A percentile compares a stretch with the other conserved stretches of the same genome.
These are phyloP conservation scores for Coemansia sp. DNA, from an alignment of 371 early-diverging fungal species.

Conservation along the genomic window DNA sequence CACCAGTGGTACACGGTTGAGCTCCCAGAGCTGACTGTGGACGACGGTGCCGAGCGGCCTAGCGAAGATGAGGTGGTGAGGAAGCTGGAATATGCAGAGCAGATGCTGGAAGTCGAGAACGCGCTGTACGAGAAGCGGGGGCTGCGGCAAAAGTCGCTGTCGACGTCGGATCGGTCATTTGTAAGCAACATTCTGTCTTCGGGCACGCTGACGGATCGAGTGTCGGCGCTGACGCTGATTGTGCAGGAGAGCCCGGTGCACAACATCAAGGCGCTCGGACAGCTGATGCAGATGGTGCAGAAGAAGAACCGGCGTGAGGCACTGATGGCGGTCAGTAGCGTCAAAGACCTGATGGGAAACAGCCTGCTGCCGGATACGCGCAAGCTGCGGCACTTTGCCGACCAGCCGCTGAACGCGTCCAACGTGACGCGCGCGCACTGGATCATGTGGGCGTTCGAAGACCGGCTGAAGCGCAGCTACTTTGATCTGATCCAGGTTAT, in stretches of 20 bases:
- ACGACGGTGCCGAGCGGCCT: slow-evolving; percentile 13
- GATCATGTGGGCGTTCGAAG: slow-evolving; percentile 90
- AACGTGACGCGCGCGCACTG: slow-evolving; percentile 69
- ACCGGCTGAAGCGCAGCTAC: slow-evolving; percentile 84
- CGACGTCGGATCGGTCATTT: slow-evolving; percentile 80
- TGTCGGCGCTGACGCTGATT: slow-evolving; percentile 89
- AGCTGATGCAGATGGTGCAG: slow-evolving; percentile 79
- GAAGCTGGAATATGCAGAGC: slow-evolving; percentile 58
- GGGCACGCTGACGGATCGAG: slow-evolving; percentile 90
- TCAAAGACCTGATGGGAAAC: slow-evolving; percentile 86
- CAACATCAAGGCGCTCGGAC: slow-evolving; percentile 71
- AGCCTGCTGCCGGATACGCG: slow-evolving; percentile 78
- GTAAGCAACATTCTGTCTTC: slow-evolving; percentile 81
- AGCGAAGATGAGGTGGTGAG: slow-evolving; percentile 49
- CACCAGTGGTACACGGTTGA: slow-evolving; percentile 45
- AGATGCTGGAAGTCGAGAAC: slow-evolving; percentile 69
- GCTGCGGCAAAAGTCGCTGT: slow-evolving; percentile 55
- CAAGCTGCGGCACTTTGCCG: slow-evolving; percentile 85
- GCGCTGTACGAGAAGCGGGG: slow-evolving; percentile 56
- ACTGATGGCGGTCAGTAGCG: slow-evolving; percentile 77
- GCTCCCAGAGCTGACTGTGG: slow-evolving; percentile 10
- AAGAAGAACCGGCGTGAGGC: slow-evolving; percentile 90
- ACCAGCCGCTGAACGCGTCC: slow-evolving; percentile 70
- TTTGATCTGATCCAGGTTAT: slow-evolving; percentile 82
- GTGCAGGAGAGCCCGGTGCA: slow-evolving; percentile 93